Evolutionary conservation across 768 basidiomycete genomes (phyloP), one percentile per base, ranked within the genome.

Genomic region (Boletus rubroflammeus): DNA sequence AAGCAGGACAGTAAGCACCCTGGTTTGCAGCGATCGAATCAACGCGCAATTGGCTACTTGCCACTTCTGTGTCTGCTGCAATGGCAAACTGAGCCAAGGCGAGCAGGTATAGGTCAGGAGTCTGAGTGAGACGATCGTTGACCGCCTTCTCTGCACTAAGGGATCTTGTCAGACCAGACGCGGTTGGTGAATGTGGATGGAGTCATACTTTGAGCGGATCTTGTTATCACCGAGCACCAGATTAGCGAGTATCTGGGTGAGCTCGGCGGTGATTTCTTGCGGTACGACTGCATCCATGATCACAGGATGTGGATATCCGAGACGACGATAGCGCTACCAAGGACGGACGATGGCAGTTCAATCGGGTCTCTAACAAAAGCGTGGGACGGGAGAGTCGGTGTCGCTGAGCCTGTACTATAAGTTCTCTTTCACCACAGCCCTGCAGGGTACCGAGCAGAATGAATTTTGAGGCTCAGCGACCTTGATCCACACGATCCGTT

Each of bases 161-260:
- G 26, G 14, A 39, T 50, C 17, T 19, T 10, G 58, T 71, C 42
- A 65, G 59, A 39, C 17, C 14, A 28, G 34, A 7, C 7, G 8
- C 3, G n/a, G 7, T 14, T 9, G 7, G 29, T 31, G 11, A 35
- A 50, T 38, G 43, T 23, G 9, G 17, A 29, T 25, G 36, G 35
- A 47, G 52, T 9, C 52, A 21, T 62, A 88, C 89, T 78, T 86
- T 59, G 85, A 75, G 17, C 90, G 83, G 47, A 93, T 88, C 51
- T 85, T 82, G 70, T 93, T 93, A 68, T 93, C 89, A 5, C 88
- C 90, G 38, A 89, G 75, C 5, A 92, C 86, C 19, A 92, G 82
- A 70, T 93, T 92, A 11, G 88, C 86, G 39, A 93, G 81, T 56
- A 91, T 89, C 72, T 92, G 90, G 0, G 86, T 90, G 60, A 91